Evolutionary conservation across 2,329 filamentous ascomycete genomes (phyloP), one percentile per base, ranked within the genome.

Genomic region (Emmonsiellopsis sp.): DNA sequence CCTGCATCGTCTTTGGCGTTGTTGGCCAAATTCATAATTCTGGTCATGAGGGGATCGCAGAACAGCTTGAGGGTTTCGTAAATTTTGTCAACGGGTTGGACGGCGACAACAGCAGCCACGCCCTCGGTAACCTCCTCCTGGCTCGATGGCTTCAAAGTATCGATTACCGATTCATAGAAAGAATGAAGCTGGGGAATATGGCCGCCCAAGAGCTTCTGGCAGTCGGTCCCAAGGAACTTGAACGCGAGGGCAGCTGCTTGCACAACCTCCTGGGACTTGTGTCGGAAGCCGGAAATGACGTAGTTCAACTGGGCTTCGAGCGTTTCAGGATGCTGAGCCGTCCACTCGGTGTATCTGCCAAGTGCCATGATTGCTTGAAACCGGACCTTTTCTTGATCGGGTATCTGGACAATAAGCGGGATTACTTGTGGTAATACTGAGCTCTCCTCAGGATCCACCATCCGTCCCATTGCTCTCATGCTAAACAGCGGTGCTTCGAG

Each of bases 351-450:
- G 67, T 98, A 98, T 57, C 93, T 82, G 38, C 90, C 93, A 20
- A 98, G 80, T 2, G 94, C 91, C 90, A 98, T 96, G 64, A 97
- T 95, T 5, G 92, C 92, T 58, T 95, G 92, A 71, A 98, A 98
- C 7, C 91, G 89, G n/a, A 98, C 81, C 75, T 97, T 98, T 71
- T 97, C 89, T 64, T 98, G 93, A 64, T 88, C 85, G 0, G 93
- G 93, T 56, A 98, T 95, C 66, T 94, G 88, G 9, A 95, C 89
- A 58, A 98, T 83, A 54, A 98, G 78, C 15, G 91, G 91, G 74
- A 98, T 95, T 13, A 98, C 83, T 65, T 92, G 88, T 2, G 90
- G 88, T 41, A 98, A 78, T 62, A 98, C 88, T 40, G 89, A 84
- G 60, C 79, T 85, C 70, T 98, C 93, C 48, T 95, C 87, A 55